Evolutionary conservation across 2,329 filamentous ascomycete species (phyloP).

Genomic region (Drechmeria coniospora): DNA sequence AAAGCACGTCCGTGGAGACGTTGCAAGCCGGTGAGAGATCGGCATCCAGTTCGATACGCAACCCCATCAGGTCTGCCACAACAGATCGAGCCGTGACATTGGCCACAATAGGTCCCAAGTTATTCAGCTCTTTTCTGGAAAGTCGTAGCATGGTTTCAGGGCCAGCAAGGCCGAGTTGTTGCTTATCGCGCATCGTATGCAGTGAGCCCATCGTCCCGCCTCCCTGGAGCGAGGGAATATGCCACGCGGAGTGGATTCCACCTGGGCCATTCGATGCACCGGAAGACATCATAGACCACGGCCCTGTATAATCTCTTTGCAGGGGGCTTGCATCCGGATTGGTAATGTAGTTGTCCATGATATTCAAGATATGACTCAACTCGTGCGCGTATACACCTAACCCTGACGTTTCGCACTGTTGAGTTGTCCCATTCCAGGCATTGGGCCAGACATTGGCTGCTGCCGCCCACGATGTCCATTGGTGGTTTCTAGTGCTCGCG

Average conservation of each 20-base stretch:
- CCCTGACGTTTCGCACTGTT: conserved; percentile 36
- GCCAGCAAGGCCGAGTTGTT: conserved; percentile 30
- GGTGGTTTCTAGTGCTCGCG: conserved; percentile 33
- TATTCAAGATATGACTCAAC: conserved; percentile 32
- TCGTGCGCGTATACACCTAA: conserved; percentile 39
- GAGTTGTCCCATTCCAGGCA: conserved; percentile 33
- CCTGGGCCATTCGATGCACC: conserved; percentile 38
- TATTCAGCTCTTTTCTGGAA: conserved; percentile 24
- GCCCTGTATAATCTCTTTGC: conserved; percentile 32
- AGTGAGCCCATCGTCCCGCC: conserved; percentile 33
- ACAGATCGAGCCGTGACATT: conserved; percentile 31
- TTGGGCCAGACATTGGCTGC: conserved; percentile 38
- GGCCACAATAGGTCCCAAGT: conserved; percentile 27
- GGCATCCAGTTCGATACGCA: conserved; percentile 28
- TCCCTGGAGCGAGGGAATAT: conserved; percentile 32
- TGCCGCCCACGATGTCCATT: conserved; percentile 37
- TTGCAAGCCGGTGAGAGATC: conserved; percentile 31
- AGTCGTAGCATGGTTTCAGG: conserved; percentile 27
- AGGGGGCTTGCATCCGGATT: conserved; percentile 31
- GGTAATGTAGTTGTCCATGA: conserved; percentile 41
- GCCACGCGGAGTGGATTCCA: conserved; percentile 35
- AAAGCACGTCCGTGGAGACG: conserved; percentile 24
- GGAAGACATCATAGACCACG: conserved; percentile 36
- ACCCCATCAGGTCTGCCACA: conserved; percentile 26
- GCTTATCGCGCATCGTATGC: conserved; percentile 37